Percentiles rank a stretch among this genome's conserved stretches.
These are phyloP conservation scores for Vitis hybrid DNA, from an alignment of 177 flowering plant genomes.

Conservation along the genomic window DNA sequence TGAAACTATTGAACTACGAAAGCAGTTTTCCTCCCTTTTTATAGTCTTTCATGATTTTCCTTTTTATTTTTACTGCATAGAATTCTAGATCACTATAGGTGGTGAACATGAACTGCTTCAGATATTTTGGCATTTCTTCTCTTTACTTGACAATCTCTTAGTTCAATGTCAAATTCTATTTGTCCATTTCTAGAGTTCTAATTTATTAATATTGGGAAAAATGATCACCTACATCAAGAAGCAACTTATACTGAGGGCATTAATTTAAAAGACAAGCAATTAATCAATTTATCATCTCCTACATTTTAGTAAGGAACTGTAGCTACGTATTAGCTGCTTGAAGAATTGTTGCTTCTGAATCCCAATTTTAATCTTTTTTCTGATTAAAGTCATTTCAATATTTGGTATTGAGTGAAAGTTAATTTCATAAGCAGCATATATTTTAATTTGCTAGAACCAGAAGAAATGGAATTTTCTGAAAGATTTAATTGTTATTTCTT, in stretches of 20 bases:
- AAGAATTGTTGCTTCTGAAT: too few species aligned
- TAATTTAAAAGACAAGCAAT: not conserved
- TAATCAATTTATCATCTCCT: too few species aligned
- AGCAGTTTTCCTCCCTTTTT: not conserved
- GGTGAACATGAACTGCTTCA: constrained; percentile 6
- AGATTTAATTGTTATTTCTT: too few species aligned
- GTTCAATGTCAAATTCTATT: not conserved
- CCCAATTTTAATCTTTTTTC: too few species aligned
- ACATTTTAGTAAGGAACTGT: too few species aligned
- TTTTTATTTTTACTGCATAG: too few species aligned
- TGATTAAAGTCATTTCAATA: too few species aligned
- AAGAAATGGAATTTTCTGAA: too few species aligned
- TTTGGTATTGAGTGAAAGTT: too few species aligned
- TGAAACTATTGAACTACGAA: not conserved
- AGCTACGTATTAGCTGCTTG: too few species aligned
- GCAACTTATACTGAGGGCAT: not conserved
- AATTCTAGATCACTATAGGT: not conserved
- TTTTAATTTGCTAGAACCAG: not conserved
- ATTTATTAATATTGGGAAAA: not conserved
- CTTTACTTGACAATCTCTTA: not conserved
- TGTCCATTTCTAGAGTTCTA: not conserved
- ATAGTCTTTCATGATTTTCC: too few species aligned
- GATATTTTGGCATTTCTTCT: not conserved
- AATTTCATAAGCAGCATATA: too few species aligned
- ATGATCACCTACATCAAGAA: not conserved